Evolutionary conservation across 1,139 yeast species (phyloP), one percentile per base, ranked within the genome.

Genomic region (Candida dubliniensis): DNA sequence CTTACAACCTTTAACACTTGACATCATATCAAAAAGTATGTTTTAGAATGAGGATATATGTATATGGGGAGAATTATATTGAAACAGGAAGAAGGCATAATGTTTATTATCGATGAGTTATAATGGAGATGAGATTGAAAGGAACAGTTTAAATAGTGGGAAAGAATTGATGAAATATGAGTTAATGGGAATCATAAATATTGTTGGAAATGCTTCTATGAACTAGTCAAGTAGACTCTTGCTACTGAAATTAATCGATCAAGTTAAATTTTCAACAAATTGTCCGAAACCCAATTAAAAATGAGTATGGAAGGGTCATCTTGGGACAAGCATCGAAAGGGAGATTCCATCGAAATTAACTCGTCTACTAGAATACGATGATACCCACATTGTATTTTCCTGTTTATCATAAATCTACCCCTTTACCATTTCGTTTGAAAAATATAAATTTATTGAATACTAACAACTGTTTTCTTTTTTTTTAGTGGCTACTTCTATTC

Each of bases 401-500:
- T 18, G 23, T 5, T 18, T 18, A 18, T 18, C 5, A 18, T 18
- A 18, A 18, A 5, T 18, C 23, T 4, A 18, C 23, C 23, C 23
- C 23, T 18, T 18, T 12, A 11, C 14, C 14, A n/a, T 30, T 30
- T n/a, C 11, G 14, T n/a, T 30, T 12, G 15, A 30, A 11, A 14
- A 11, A 14, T 30, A 27, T 13, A 12, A 35, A 8, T n/a, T 9
- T 12, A 29, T 36, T 3, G 12, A 31, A 31, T 37, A 37, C 40
- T 37, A 37, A 37, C 40, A 23, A 13, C 23, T 18, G 5, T 36
- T 31, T 12, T 34, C 12, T 11, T 11, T 46, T 38, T 35, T 45
- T 54, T 47, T 64, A 67, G 68, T 93, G 99, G 96, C 98, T 81
- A 89, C 96, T 80, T 82, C 96, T 69, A 81, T 89, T 74, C 90